A percentile compares a stretch with the other conserved stretches of the same genome.
phyloP scores from a whole-genome alignment of 2,329 filamentous ascomycete genomes.

The Colletotrichum lupini region DNA sequence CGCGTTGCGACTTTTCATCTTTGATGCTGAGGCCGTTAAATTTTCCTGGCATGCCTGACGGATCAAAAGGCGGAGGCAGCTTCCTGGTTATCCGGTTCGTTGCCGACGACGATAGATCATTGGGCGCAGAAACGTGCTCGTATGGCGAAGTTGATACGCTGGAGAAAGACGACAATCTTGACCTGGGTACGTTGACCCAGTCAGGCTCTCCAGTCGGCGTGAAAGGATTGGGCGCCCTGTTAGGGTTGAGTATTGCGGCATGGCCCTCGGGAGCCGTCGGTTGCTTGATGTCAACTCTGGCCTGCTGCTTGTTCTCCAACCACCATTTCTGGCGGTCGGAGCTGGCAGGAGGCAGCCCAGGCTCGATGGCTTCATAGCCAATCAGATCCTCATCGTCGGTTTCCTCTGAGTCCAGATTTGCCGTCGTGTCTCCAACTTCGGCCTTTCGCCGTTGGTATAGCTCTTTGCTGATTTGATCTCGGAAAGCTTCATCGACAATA shows the following conservation, averaged over 20 bases:
- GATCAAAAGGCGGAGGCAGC: slow-evolving; percentile 62
- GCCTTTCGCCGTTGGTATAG: slow-evolving; percentile 78
- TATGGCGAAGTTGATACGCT: slow-evolving; percentile 70
- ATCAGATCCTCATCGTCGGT: slow-evolving; percentile 84
- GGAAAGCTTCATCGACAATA: slow-evolving; percentile 79
- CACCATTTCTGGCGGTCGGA: slow-evolving; percentile 78
- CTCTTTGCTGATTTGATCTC: slow-evolving; percentile 77
- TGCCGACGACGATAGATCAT: slow-evolving; percentile 55
- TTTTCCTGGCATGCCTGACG: slow-evolving; percentile 57
- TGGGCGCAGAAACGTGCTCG: slow-evolving; percentile 66
- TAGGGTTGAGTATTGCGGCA: slow-evolving; percentile 75
- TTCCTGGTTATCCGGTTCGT: slow-evolving; percentile 60
- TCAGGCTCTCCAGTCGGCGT: slow-evolving; percentile 78
- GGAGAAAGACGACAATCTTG: slow-evolving; percentile 63
- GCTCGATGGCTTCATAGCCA: slow-evolving; percentile 85
- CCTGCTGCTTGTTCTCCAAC: slow-evolving; percentile 77
- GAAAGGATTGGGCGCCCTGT: slow-evolving; percentile 85
- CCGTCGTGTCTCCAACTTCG: slow-evolving; percentile 73
- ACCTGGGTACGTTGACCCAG: slow-evolving; percentile 77
- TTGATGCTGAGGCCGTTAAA: slow-evolving; percentile 54
- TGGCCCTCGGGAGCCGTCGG: slow-evolving; percentile 64
- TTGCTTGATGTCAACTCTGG: slow-evolving; percentile 76
- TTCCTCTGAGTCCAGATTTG: slow-evolving; percentile 65
- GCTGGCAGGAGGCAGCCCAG: slow-evolving; percentile 76
- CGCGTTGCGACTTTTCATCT: slow-evolving; percentile 51